Conservation (phyloP, 495 filamentous ascomycete species). For the Annulohypoxylon nitens region DNA sequence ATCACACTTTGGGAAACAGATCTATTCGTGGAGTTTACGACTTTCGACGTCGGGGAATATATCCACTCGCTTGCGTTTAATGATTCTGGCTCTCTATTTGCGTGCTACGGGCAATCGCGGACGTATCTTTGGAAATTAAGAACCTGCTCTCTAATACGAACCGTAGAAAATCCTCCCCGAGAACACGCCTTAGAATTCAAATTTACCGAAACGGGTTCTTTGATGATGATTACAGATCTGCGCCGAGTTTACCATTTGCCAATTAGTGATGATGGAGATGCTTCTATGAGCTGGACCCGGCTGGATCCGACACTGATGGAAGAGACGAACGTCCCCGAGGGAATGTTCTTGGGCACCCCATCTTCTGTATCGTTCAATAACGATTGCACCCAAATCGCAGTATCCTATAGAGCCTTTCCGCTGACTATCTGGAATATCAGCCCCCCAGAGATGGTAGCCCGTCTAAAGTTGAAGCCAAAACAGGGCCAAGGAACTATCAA, state of each 20-base stretch:
- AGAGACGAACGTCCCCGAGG: neutral
- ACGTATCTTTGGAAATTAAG: neutral
- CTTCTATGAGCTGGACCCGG: neutral
- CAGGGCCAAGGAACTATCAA: neutral
- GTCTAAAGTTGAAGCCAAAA: neutral
- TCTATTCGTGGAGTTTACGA: neutral
- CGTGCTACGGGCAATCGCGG: neutral
- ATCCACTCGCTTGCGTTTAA: neutral
- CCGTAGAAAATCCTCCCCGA: neutral
- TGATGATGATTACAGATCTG: neutral
- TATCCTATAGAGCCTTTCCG: neutral
- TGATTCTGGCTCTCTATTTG: neutral
- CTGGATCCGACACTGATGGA: neutral
- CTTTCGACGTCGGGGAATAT: neutral
- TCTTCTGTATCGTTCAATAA: neutral
- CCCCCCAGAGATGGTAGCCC: neutral
- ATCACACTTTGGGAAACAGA: neutral
- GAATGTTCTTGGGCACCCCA: neutral
- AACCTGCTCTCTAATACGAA: neutral
- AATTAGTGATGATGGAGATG: neutral
- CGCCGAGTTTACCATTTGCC: neutral
- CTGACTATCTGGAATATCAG: conserved; percentile 1
- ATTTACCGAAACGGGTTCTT: neutral
- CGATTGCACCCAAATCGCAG: neutral
- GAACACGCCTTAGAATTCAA: neutral